phyloP scores from a whole-genome alignment of 305 asterid genomes.

The Withania somnifera region DNA sequence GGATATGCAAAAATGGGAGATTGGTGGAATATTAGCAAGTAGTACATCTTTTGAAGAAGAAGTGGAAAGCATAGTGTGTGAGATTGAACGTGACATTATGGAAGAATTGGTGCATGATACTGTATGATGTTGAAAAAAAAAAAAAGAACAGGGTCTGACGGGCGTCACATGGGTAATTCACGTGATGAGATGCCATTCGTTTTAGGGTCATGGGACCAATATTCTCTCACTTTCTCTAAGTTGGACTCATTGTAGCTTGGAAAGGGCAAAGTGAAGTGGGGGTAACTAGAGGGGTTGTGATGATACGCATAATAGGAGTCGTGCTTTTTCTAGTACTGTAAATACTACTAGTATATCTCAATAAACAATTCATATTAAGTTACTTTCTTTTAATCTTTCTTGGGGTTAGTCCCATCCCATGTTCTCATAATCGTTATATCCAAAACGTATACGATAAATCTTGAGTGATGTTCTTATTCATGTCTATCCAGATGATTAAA shows the following conservation, averaged over 20 bases:
- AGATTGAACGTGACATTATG: constrained; percentile 54
- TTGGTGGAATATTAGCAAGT: no score
- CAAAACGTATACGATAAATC: background rate
- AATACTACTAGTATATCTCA: background rate
- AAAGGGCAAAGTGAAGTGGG: background rate
- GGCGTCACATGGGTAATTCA: constrained; percentile 37
- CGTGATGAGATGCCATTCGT: constrained; percentile 53
- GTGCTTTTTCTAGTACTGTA: background rate
- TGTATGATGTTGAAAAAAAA: background rate
- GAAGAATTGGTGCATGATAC: constrained; percentile 50
- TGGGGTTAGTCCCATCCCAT: background rate
- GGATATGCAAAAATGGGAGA: constrained; percentile 21
- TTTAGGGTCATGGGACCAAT: constrained; percentile 12
- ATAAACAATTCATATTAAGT: background rate
- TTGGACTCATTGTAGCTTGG: background rate
- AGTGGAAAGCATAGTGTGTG: constrained; percentile 38
- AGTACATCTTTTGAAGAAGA: background rate
- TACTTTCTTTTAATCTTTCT: background rate
- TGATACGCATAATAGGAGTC: background rate
- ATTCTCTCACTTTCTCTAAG: background rate
- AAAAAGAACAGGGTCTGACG: constrained; percentile 19
- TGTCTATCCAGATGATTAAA: no score
- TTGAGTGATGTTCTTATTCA: no score
- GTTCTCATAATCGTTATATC: background rate
- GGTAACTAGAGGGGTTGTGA: background rate